Percentiles rank a stretch among this genome's conserved stretches.
Evolutionary conservation across 2,329 filamentous ascomycete species (phyloP).

Genomic region (Podosphaera xanthii): DNA sequence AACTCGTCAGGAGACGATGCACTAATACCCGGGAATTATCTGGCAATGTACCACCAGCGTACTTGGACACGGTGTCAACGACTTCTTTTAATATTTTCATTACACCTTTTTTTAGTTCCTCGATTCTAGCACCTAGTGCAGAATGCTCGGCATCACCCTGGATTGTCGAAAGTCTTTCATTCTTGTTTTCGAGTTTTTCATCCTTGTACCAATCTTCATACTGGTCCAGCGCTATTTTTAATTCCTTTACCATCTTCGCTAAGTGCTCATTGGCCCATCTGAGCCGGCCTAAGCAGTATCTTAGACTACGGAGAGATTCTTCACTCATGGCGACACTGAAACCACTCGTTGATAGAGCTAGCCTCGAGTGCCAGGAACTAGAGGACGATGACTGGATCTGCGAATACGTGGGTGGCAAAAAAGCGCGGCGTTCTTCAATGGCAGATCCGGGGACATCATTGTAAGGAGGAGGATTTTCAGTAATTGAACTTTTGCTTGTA

Average conservation of each 20-base stretch:
- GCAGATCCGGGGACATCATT: slow-evolving; percentile 55
- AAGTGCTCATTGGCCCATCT: slow-evolving; percentile 66
- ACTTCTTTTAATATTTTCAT: slow-evolving; percentile 61
- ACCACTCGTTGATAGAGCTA: slow-evolving; percentile 78
- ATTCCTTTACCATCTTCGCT: slow-evolving; percentile 45
- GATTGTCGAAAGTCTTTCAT: slow-evolving; percentile 8
- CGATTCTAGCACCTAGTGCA: slow-evolving; percentile 25
- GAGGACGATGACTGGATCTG: slow-evolving; percentile 12
- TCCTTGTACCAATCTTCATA: slow-evolving; percentile 33
- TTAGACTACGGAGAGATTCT: slow-evolving; percentile 61
- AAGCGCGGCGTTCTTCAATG: slow-evolving; percentile 31
- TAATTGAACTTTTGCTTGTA: slow-evolving; percentile 20
- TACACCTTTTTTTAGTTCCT: slow-evolving; percentile 43
- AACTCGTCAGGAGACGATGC: slow-evolving; percentile 56
- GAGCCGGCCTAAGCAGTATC: slow-evolving; percentile 63
- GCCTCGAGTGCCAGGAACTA: slow-evolving; percentile 50
- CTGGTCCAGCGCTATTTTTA: slow-evolving; percentile 57
- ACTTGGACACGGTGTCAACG: slow-evolving; percentile 66
- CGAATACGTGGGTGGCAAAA: slow-evolving; percentile 14
- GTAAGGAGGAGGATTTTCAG: slow-evolving; percentile 64
- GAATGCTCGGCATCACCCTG: slow-evolving; percentile 11
- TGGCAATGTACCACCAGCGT: slow-evolving; percentile 75
- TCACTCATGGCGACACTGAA: slow-evolving; percentile 81
- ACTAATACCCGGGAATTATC: slow-evolving; percentile 74
- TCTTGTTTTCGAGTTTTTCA: slow-evolving; percentile 9